Evolutionary conservation across 352 stramenopile species (phyloP), one percentile per base, ranked within the genome.

Genomic region (Phytophthora pini): DNA sequence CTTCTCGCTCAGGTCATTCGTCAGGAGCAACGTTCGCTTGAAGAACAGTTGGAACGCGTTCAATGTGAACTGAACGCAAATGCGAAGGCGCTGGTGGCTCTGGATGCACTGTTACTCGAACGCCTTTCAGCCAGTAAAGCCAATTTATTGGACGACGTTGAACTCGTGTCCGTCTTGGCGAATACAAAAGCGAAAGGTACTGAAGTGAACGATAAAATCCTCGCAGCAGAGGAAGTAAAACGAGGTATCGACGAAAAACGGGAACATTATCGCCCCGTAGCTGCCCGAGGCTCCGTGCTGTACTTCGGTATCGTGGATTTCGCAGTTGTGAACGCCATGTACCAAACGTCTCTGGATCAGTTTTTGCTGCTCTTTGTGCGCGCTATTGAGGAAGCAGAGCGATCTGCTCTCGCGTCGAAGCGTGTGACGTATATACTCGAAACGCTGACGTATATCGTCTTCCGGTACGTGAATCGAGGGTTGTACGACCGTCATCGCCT

Each of bases 231-330:
- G 39, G 84, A 96, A 59, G 94, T 94, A 65, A 92, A 94, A 44
- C 77, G 78, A 22, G 87, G 84, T 0, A 98, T 98, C 51, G 88
- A 97, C 62, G 89, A 97, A 49, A 97, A 97, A 70, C 77, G 92
- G 0, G 92, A 98, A 55, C 82, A 96, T 44, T 98, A 98, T 54
- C 89, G 92, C 0, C 88, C 91, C 0, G 89, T 98, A 5, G 90
- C 93, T 0, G 95, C 89, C 1, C 77, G 92, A 10, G 92, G 88
- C 4, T 90, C 82, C 1, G 81, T 97, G 11, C 62, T 98, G 10
- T 98, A 97, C 77, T 98, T 98, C 67, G 74, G 77, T 3, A 92
- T 97, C 45, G 87, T 96, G 2, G 91, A 98, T 52, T 90, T 97
- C 45, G 75, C 84, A 0, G 71, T 76, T 2, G 80, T 98, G n/a